Evolutionary conservation across 2,329 filamentous ascomycete species (phyloP).

Genomic region (Apiospora phragmitis): DNA sequence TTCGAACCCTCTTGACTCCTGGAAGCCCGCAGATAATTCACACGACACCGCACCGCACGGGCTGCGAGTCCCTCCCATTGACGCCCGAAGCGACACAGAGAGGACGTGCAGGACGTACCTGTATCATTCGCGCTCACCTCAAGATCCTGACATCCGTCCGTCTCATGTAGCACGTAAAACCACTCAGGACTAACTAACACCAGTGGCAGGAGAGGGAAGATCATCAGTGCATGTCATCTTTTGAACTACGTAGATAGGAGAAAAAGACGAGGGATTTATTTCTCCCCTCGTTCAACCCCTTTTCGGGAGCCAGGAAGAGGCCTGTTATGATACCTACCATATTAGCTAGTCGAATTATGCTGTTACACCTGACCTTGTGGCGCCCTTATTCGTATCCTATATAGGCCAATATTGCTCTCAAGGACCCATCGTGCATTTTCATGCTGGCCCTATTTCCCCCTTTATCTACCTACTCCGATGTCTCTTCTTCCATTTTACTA

Average conservation of each 20-base stretch:
- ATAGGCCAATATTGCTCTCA: not conserved
- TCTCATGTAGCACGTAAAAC: not conserved
- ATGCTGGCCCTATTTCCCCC: not conserved
- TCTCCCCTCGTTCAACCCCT: not conserved
- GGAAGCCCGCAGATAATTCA: not conserved
- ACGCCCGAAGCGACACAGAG: not conserved
- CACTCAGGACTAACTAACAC: not conserved
- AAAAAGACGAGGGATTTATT: not conserved
- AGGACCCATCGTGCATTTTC: not conserved
- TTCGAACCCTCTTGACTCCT: not conserved
- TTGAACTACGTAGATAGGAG: not conserved
- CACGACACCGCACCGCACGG: not conserved
- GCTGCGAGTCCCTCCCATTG: not conserved
- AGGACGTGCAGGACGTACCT: not conserved
- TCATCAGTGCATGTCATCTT: not conserved
- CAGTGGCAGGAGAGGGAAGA: slow-evolving; percentile 2
- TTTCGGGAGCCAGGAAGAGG: not conserved
- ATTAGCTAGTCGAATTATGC: not conserved
- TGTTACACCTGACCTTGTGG: not conserved
- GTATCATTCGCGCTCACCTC: not conserved
- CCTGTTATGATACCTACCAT: not conserved
- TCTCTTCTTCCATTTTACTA: not conserved
- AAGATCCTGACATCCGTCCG: not conserved
- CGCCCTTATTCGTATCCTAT: not conserved
- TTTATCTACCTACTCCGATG: not conserved